Evolutionary conservation across 179 eudicot genomes (phyloP), one percentile per base, ranked within the genome.

Genomic region (Silene vulgaris): DNA sequence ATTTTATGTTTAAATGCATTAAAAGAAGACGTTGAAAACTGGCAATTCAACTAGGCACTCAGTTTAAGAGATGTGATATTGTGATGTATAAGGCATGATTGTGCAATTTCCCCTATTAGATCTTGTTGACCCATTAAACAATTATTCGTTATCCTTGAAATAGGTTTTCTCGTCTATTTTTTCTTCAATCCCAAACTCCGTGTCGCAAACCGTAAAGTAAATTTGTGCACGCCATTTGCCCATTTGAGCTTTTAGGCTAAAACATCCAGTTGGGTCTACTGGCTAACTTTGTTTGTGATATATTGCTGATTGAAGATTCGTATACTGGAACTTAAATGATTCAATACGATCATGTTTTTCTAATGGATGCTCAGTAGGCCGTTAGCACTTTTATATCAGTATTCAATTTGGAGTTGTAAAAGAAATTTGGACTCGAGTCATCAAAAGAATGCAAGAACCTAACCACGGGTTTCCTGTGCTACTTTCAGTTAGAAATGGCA

Each of bases 21-120:
- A 29, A 32, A 29, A 16, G 3, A n/a, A 67, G 56, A 43, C 45
- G 29, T 68, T 37, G 1, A 19, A 37, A 6, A 40, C 56, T 68
- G 45, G 17, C 45, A 17, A 19, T 17, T 9, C 28, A 11, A 68
- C 52, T 43, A 43, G 17, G 52, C 6, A 1, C 71, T 37, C 8
- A 35, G 52, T 37, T 67, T 21, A 32, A 67, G 71, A 40, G 19
- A 8, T 8, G 19, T 7, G 12, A 40, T 40, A 40, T 1, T 66
- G 70, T 66, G 37, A 40, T 40, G 48, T 40, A 35, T 17, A 45
- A 66, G 70, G 45, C 70, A 32, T 66, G 52, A 37, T 67, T 35
- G 23, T 37, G 26, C 52, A 35, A 19, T 67, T n/a, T 13, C 14
- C 6, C 5, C 13, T 67, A 37, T 35, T n/a, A 40, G 52, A 67